These are phyloP conservation scores for Fusarium sp. DNA, from an alignment of 2,329 filamentous ascomycete genomes.

Conservation along the genomic window DNA sequence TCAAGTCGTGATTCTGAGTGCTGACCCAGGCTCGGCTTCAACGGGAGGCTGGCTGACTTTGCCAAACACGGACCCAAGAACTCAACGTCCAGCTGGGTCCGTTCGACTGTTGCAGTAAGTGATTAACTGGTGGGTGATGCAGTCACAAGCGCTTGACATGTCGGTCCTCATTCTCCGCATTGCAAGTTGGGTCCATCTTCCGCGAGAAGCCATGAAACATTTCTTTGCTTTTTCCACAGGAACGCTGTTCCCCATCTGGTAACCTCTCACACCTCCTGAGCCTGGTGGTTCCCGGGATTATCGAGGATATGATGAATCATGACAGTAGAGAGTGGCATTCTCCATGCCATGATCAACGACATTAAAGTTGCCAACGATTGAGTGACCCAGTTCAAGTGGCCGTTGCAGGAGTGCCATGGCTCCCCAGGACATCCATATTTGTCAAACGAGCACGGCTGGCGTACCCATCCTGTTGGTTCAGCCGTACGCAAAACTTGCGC, in stretches of 20 bases:
- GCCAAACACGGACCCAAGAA: not conserved
- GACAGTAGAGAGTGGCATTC: not conserved
- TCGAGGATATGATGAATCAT: not conserved
- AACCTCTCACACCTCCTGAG: not conserved
- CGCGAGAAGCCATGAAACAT: conserved; percentile 17
- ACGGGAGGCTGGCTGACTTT: conserved; percentile 5
- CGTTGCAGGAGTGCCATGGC: not conserved
- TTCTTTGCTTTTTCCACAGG: conserved; percentile 22
- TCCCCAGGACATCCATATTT: not conserved
- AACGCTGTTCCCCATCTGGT: conserved; percentile 24
- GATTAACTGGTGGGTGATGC: not conserved
- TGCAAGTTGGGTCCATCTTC: conserved; percentile 3
- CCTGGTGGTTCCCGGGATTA: not conserved
- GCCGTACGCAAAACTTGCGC: not conserved
- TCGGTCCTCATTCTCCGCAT: conserved; percentile 6
- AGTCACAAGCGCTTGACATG: conserved; percentile 2
- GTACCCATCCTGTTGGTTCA: not conserved
- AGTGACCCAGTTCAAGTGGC: not conserved
- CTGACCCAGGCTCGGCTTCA: not conserved
- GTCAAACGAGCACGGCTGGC: not conserved
- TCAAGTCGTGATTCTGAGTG: not conserved
- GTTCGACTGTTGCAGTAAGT: not conserved
- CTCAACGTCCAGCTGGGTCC: not conserved
- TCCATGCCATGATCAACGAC: not conserved
- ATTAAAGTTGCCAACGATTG: not conserved